These are phyloP conservation scores for Sonneratia caseolaris DNA, from an alignment of 345 rosid genomes.

Conservation along the genomic window DNA sequence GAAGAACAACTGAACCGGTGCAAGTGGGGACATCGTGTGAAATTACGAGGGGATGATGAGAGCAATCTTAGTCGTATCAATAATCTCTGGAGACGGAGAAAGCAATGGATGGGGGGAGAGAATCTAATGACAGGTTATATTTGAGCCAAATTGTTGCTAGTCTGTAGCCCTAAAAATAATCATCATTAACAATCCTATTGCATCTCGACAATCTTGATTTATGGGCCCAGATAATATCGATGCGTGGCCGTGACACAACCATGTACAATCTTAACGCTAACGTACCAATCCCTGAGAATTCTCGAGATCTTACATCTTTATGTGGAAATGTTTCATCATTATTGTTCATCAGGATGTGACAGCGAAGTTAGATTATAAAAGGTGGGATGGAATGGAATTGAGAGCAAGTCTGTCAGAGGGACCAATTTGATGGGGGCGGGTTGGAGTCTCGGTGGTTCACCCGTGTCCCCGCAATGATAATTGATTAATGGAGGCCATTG, in stretches of 20 bases:
- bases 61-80: not conserved
- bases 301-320: no score
- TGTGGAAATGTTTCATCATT: not conserved
- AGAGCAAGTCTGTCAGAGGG: not conserved
- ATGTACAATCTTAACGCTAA: no score
- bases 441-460: conserved; percentile 4
- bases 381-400: not conserved
- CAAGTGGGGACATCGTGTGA: not conserved
- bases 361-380: not conserved
- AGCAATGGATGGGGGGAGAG: not conserved
- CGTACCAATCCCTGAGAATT: no score
- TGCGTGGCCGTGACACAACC: no score
- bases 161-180: no score
- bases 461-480: not conserved
- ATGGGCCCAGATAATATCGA: no score
- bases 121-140: not conserved
- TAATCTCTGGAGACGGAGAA: not conserved
- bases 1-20: not conserved
- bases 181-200: no score
- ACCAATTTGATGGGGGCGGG: not conserved
- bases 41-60: not conserved
- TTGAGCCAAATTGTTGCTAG: not conserved
- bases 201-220: no score
- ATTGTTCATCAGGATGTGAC: not conserved
- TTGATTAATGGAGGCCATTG: not conserved